Evolutionary conservation across 2,329 filamentous ascomycete genomes (phyloP).

Genomic region (Helotiales sp.): DNA sequence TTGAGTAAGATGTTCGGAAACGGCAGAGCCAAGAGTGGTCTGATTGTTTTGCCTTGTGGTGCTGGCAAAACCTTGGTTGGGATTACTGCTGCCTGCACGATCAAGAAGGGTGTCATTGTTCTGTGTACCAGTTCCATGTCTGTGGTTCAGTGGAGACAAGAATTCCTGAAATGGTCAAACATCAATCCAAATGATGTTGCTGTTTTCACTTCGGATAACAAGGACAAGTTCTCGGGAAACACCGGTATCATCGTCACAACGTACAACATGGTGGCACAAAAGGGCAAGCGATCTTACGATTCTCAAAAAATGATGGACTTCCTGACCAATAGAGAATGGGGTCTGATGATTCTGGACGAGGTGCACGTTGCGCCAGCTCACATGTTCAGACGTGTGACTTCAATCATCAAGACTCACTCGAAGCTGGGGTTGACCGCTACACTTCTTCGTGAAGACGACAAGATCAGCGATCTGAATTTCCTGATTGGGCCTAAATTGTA

Average conservation of each 20-base stretch:
- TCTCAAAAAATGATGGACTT: constrained; percentile 98
- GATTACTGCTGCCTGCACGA: constrained; percentile 97
- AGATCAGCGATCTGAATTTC: constrained; percentile 97
- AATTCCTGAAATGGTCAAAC: constrained; percentile 99
- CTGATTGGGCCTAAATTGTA: constrained; percentile 96
- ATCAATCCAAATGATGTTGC: constrained; percentile 93
- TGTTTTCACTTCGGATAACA: constrained; percentile 92
- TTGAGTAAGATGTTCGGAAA: constrained; percentile 99
- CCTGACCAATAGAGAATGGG: constrained; percentile 88
- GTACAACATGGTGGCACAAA: constrained; percentile 98
- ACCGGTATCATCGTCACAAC: constrained; percentile 97
- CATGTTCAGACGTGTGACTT: constrained; percentile 94
- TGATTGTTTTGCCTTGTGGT: constrained; percentile 95
- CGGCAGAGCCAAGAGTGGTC: constrained; percentile 92
- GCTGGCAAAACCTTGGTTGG: constrained; percentile 97
- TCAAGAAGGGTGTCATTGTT: constrained; percentile 95
- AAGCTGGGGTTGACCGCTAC: constrained; percentile 96
- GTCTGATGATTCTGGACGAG: constrained; percentile 94
- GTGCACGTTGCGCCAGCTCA: constrained; percentile 97
- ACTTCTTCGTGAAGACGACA: constrained; percentile 93
- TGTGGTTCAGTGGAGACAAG: constrained; percentile 93
- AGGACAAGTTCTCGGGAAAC: constrained; percentile 82
- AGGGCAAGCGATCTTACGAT: constrained; percentile 84
- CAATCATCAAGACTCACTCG: constrained; percentile 90
- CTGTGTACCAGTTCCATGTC: constrained; percentile 98